A percentile compares a stretch with the other conserved stretches of the same genome.
Evolutionary conservation across 768 basidiomycete genomes (phyloP).

Genomic region (Agaricus bisporus): DNA sequence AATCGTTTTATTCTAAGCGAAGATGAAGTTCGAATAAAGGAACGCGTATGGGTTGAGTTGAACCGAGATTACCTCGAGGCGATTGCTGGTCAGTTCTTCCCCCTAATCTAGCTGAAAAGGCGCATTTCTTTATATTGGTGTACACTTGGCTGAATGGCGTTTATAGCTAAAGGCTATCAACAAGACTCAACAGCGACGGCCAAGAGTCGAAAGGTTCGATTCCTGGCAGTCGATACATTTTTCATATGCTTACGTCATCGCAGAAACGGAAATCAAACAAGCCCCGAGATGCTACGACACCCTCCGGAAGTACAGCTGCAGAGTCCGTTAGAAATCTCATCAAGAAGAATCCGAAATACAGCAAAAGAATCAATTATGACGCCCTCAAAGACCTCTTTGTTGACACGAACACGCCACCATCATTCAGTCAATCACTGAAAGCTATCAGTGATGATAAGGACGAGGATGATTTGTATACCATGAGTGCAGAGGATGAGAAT

Average conservation of each 20-base stretch:
- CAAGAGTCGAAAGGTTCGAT: conserved; percentile 77
- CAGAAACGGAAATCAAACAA: conserved; percentile 66
- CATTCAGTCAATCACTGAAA: conserved; percentile 8
- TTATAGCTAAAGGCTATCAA: conserved; percentile 64
- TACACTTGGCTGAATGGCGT: conserved; percentile 39
- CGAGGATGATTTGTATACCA: conserved; percentile 34
- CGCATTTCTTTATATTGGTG: conserved; percentile 1
- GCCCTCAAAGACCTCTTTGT: conserved; percentile 77
- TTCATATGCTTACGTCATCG: conserved; percentile 14
- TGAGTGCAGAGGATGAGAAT: conserved; percentile 33
- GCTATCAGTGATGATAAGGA: conserved; percentile 34
- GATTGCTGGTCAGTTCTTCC: conserved; percentile 60
- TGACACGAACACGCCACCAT: conserved; percentile 28
- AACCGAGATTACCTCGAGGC: conserved; percentile 89
- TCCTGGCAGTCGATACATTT: conserved; percentile 30
- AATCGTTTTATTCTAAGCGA: conserved; percentile 73
- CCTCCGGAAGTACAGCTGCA: conserved; percentile 63
- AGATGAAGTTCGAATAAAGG: conserved; percentile 80
- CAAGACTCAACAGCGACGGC: conserved; percentile 31
- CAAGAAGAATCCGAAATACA: conserved; percentile 83
- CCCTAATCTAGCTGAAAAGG: not conserved
- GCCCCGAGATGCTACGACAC: conserved; percentile 71
- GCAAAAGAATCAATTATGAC: conserved; percentile 91
- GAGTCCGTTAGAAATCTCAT: conserved; percentile 74
- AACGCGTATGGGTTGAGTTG: conserved; percentile 90